Evolutionary conservation across 441 rosid genomes (phyloP), one percentile per base, ranked within the genome.

Genomic region (Populus hybrid): DNA sequence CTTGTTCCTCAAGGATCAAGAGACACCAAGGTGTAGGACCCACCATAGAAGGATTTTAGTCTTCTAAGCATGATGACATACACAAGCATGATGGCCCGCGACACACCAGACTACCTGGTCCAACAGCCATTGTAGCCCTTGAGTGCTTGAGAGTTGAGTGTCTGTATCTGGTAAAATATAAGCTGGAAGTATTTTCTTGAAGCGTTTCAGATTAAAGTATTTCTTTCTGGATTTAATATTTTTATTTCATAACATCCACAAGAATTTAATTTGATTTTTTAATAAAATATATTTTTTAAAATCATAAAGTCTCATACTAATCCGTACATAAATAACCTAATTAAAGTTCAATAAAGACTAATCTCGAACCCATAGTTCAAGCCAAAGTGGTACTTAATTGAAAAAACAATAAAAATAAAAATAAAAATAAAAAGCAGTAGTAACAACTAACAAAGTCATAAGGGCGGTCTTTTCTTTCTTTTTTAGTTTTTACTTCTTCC

Each of bases 381-480:
- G 46, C 46, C 46, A 38, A 38, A 5, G 18, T 5, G 57, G 18
- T 50, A 50, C 18, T 4, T 50, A 30, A 30, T 30, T 30, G 32
- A 30, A 30, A 30, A 30, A 30, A 30, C 4, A 30, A 30, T 30
- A 30, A 30, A 30, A 30, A 30, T 30, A 73, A 32, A 61, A 16
- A 26, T 12, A 8, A 38, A 24, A 40, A 46, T 24, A 24, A 24
- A 24, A 24, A 24, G 32, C 10, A 68, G 53, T 4, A 30, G 32
- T 30, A 30, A 4, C 32, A 30, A 30, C 32, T 28, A 20, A 67
- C 35, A 30, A 42, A 42, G 78, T 76, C 73, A 32, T 21, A 53
- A 68, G 79, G 69, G 59, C 69, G 79, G 79, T 74, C 46, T 69
- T 75, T 76, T 67, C 36, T 68, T 53, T 32, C 36, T 24, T 20